A percentile compares a stretch with the other conserved stretches of the same genome.
Conservation (phyloP, 2,329 filamentous ascomycete genomes). For the Fusarium gaditjirri region DNA sequence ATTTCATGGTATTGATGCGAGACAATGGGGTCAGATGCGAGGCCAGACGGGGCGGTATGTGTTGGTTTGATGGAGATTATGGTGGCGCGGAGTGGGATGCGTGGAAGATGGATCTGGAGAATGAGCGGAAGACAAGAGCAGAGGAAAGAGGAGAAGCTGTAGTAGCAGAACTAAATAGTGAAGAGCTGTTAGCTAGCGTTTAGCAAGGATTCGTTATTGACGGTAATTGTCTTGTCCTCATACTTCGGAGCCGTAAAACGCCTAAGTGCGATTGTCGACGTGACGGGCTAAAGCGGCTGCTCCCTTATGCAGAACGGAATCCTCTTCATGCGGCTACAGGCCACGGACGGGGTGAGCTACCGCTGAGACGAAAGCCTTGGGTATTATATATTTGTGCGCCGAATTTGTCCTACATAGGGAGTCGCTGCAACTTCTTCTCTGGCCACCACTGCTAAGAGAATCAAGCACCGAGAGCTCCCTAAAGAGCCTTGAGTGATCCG, state of each 20-base stretch:
- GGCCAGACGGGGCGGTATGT: background rate
- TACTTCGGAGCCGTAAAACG: background rate
- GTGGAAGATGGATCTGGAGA: background rate
- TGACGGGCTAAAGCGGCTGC: no score
- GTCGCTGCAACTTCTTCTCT: no score
- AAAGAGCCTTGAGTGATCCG: rapidly evolving
- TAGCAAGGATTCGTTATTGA: background rate
- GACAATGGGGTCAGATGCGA: background rate
- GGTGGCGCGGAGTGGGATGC: background rate
- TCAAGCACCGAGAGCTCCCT: no score
- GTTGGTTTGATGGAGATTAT: background rate
- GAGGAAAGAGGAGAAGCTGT: background rate
- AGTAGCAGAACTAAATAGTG: background rate
- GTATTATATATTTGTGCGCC: no score
- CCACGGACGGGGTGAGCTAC: no score
- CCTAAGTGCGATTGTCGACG: no score
- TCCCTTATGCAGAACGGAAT: no score
- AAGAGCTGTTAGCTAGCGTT: background rate
- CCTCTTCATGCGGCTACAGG: no score
- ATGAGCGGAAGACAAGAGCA: background rate
- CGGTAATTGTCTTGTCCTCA: background rate
- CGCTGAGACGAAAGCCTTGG: no score
- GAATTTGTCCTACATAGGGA: no score
- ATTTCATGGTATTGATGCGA: background rate
- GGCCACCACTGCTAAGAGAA: no score